Evolutionary conservation across 441 rosid genomes (phyloP), one percentile per base, ranked within the genome.

Genomic region (Mallotus japonicus): DNA sequence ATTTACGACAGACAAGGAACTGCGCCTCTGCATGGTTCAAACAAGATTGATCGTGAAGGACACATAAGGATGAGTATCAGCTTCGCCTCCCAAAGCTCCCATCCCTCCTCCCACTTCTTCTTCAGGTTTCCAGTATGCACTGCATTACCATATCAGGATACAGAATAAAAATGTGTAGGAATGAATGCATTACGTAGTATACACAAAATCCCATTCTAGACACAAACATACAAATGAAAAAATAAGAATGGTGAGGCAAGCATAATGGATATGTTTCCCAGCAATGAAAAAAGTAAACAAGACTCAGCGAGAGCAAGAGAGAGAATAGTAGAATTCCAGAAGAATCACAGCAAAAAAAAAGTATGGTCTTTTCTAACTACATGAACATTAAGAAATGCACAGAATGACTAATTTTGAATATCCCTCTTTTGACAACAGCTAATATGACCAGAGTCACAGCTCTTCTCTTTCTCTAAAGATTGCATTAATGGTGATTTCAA

Each of bases 81-180:
- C 77, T 22, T 96, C 99, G 14, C 93, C 97, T 49, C 89, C 98
- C 61, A 93, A 81, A 72, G 92, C 97, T 22, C 84, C 90, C 87
- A 93, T 84, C 42, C 85, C 92, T 56, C 82, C 93, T 62, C 85
- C 89, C 0, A 74, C 84, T 65, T 94, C 99, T 71, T 87, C 96
- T 73, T 96, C 99, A 19, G 90, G 65, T 85, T 92, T 92, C 99
- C 99, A 96, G 88, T 65, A 93, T 59, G 83, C 72, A 83, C 99
- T 96, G 96, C 88, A 83, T 75, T 80, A 47, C 62, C 69, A 59
- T 2, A 60, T 1, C 5, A 14, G 15, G 28, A 24, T 59, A 55
- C 10, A 56, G 9, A 15, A 5, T 49, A 20, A 67, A 17, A 51
- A 14, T 8, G 3, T 24, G 59, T 0, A 15, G 42, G 13, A 65